Evolutionary conservation across 805 yeast genomes (phyloP).

Genomic region (Kodamaea laetipori): DNA sequence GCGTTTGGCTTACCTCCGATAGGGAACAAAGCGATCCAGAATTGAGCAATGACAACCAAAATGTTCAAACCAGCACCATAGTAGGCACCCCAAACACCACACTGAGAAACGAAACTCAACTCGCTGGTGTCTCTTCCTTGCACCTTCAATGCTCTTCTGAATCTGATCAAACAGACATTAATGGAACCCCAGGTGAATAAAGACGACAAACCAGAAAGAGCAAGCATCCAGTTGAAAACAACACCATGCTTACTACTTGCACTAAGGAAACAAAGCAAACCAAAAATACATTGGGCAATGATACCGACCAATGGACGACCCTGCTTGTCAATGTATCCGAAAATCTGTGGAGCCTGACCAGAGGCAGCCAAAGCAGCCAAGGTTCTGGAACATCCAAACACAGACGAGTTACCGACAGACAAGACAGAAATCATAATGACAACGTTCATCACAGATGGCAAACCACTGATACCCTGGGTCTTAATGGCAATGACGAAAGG

Average conservation of each 20-base stretch:
- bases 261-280: conserved; percentile 60
- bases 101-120: conserved; percentile 37
- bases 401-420: conserved; percentile 75
- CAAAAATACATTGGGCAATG: conserved; percentile 49
- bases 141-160: conserved; percentile 56
- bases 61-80: conserved; percentile 32
- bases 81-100: conserved; percentile 38
- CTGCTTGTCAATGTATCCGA: conserved; percentile 68
- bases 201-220: conserved; percentile 72
- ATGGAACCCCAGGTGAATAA: conserved; percentile 78
- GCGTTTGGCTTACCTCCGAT: conserved; percentile 37
- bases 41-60: conserved; percentile 41
- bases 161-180: conserved; percentile 63
- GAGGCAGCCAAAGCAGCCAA: conserved; percentile 65
- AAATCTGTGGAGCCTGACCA: conserved; percentile 59
- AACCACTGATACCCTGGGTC: conserved; percentile 63
- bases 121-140: conserved; percentile 47
- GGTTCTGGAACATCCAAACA: conserved; percentile 69
- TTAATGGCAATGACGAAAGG: conserved; percentile 74
- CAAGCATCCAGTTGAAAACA: conserved; percentile 72
- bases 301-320: conserved; percentile 84
- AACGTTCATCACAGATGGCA: conserved; percentile 70
- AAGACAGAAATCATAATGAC: conserved; percentile 69
- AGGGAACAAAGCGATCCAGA: conserved; percentile 44
- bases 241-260: conserved; percentile 57